Conservation (phyloP, 2,329 filamentous ascomycete species). For the Colletotrichum spaethianum region DNA sequence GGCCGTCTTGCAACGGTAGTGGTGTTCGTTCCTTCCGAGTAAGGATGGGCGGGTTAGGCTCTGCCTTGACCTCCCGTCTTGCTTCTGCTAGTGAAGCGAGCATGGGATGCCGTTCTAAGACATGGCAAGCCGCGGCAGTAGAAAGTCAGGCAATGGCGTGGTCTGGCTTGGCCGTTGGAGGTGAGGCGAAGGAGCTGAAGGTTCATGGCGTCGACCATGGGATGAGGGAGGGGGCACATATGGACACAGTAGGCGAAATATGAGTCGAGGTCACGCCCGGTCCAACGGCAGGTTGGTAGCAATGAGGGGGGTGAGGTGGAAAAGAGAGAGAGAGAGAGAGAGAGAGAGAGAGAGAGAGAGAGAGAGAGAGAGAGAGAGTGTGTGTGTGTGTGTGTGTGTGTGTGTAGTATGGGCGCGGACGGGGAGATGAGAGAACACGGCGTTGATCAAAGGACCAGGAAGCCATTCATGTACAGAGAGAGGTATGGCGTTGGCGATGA, state of each 20-base stretch:
- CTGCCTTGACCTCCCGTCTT: background rate
- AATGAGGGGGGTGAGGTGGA: background rate
- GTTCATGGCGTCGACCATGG: constrained; percentile 4
- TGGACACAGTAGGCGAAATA: too few species aligned
- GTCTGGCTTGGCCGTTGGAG: background rate
- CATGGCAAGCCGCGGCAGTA: background rate
- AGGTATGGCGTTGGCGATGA: background rate
- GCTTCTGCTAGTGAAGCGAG: background rate
- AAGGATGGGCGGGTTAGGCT: background rate
- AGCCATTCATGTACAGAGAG: constrained; percentile 4
- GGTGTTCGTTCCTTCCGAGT: constrained; percentile 1
- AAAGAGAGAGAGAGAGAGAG: background rate
- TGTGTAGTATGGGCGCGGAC: background rate
- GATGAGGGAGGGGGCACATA: constrained; percentile 8
- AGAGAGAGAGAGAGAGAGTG: background rate
- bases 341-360: background rate
- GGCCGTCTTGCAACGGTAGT: constrained; percentile 9
- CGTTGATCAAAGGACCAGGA: background rate
- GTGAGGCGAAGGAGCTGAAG: constrained; percentile 7
- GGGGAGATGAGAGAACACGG: background rate
- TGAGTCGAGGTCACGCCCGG: background rate
- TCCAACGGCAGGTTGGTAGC: background rate
- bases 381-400: background rate
- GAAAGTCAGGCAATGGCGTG: background rate
- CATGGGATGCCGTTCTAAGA: constrained; percentile 16